Base-by-base conservation (phyloP, 306 rosid species). In the Echinosophora koreensis region DNA sequence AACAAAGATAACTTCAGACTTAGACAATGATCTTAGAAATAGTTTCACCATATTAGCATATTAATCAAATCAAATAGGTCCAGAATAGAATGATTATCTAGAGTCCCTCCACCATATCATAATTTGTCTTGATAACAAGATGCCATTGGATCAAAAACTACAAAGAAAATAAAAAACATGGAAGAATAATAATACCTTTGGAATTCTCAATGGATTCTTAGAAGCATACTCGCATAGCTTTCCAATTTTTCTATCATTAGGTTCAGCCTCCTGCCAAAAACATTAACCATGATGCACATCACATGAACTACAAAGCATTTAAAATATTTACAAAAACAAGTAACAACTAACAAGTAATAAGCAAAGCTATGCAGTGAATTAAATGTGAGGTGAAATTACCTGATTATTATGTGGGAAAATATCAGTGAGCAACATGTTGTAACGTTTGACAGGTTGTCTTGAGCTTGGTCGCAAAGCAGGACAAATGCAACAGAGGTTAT, bases 381-480 rank as follows among this genome's bases (percentile, higher is more conserved):
- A 72, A 80, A 71, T 79, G 81, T 11, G 66, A 94, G 92, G 12
- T 60, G 66, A 94, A 92, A 96, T 92, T 94, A 94, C 98, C 98
- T 92, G 96, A 77, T 90, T 82, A 77, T 90, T 82, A 8, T 88
- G 93, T 17, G 97, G 98, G 70, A 95, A 87, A 64, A 90, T 90
- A n/a, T 90, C 93, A 59, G 93, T 81, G 1, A 95, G 87, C 87
- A 95, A 69, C 87, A 90, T 92, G 86, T 92, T 92, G 86, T 92
- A 95, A 52, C 97, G 98, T 81, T 95, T 95, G 76, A 95, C 97
- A 0, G 97, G 98, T 72, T 95, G 97, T 65, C 98, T 87, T 5
- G 98, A 95, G 66, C 98, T 91, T 8, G 98, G 93, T 52, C 97
- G 86, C 84, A 95, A 66, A 6, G 98, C 74, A 76, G 98, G 98